Evolutionary conservation across 2,329 filamentous ascomycete genomes (phyloP), one percentile per base, ranked within the genome.

Genomic region (Gnomoniopsis sp.): DNA sequence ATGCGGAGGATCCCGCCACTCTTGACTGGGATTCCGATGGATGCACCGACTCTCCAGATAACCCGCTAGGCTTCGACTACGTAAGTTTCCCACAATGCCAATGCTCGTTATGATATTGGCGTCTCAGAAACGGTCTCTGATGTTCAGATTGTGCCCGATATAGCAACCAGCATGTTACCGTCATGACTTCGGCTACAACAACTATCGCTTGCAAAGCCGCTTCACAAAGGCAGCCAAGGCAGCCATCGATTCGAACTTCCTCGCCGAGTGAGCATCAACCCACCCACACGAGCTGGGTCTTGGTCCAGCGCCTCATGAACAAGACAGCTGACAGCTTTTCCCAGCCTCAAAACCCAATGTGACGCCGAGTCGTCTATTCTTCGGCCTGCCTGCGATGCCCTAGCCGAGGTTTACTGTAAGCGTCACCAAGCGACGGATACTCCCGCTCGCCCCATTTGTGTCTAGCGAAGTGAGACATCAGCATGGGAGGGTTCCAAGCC

Each of bases 391-490:
- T 59, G 57, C 33, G 36, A 59, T 19, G 52, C 47, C 21, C 41
- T 59, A 1, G 57, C 57, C 17, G 8, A 55, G 2, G 48, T 49
- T 6, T 59, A 59, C 49, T 54, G 84, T 36, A 30, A 30, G 26
- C 8, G 26, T 30, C 26, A 30, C n/a, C n/a, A n/a, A n/a, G n/a
- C n/a, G n/a, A n/a, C n/a, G n/a, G n/a, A n/a, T n/a, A n/a, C n/a
- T 30, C 26, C 26, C 26, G 26, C 26, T 8, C 8, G 4, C 4
- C 26, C 26, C 26, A 30, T 30, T 8, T 8, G 26, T 30, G 26
- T 8, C 26, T 8, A 30, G 26, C 4, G 26, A 30, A 30, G 26
- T 30, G 26, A 30, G 26, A 30, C 26, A 30, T 30, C 4, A 30
- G 4, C 8, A 8, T 30, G 4, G 26, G 4, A 30, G 26, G 26